These are phyloP conservation scores for Pleurotus giganteus DNA, from an alignment of 768 basidiomycete genomes.

Conservation along the genomic window DNA sequence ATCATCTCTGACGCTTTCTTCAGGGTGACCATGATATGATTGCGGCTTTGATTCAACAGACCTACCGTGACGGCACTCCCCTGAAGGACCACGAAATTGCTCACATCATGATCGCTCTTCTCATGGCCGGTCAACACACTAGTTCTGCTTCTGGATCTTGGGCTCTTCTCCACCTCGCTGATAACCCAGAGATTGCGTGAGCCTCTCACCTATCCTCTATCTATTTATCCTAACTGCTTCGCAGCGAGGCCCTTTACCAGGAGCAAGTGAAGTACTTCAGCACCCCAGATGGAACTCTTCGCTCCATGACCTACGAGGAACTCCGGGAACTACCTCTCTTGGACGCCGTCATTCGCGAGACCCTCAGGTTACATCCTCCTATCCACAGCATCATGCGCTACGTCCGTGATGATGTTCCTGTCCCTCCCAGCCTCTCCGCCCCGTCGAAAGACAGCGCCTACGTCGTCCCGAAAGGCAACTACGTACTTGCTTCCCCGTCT, in stretches of 20 bases:
- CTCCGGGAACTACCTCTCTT: constrained; percentile 79
- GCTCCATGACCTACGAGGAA: constrained; percentile 82
- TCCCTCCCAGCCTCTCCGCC: constrained; percentile 78
- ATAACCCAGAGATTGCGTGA: constrained; percentile 70
- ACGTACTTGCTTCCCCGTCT: constrained; percentile 84
- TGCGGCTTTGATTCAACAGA: constrained; percentile 76
- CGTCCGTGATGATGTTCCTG: constrained; percentile 79
- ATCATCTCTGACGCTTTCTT: constrained; percentile 9
- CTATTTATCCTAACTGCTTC: constrained; percentile 2
- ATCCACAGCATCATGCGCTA: constrained; percentile 96
- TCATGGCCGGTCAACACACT: constrained; percentile 99
- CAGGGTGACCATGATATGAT: constrained; percentile 89
- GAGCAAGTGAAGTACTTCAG: constrained; percentile 87
- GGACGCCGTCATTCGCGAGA: constrained; percentile 91
- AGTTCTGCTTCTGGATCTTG: constrained; percentile 91
- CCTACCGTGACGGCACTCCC: constrained; percentile 75
- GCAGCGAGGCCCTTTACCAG: constrained; percentile 77
- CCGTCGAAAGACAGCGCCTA: constrained; percentile 74
- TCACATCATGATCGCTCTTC: constrained; percentile 96
- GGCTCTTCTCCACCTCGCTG: constrained; percentile 85
- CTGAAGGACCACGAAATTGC: constrained; percentile 91
- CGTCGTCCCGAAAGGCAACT: constrained; percentile 88
- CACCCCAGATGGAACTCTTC: constrained; percentile 76
- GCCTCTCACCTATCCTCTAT: constrained; percentile 25
- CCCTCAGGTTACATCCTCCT: constrained; percentile 89